These are phyloP conservation scores for Telfairia occidentalis DNA, from an alignment of 331 rosid species.

Conservation along the genomic window DNA sequence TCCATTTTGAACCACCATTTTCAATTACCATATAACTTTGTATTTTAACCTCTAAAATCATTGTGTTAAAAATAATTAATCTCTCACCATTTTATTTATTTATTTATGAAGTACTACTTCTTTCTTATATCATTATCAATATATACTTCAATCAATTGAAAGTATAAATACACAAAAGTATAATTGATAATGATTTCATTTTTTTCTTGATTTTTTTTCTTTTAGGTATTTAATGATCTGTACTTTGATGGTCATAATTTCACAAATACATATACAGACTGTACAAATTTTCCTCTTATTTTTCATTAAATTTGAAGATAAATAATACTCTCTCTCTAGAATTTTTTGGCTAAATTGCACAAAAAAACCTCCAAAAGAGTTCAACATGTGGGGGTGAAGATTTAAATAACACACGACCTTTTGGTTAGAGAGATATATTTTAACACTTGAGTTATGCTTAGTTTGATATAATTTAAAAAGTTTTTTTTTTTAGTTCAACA, in stretches of 20 bases:
- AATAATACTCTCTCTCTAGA: background rate
- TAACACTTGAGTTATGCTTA: too few species aligned
- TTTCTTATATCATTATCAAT: background rate
- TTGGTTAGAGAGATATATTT: too few species aligned
- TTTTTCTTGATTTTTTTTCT: background rate
- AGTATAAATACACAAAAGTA: background rate
- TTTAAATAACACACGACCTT: too few species aligned
- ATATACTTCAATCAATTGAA: background rate
- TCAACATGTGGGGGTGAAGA: too few species aligned
- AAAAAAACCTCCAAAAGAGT: too few species aligned
- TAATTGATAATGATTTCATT: background rate
- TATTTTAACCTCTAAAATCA: background rate
- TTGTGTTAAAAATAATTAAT: background rate
- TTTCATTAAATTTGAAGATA: background rate
- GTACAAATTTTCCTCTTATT: background rate
- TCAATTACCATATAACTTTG: background rate
- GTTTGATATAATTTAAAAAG: too few species aligned
- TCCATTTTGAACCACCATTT: background rate
- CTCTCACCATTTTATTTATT: background rate
- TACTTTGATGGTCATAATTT: background rate
- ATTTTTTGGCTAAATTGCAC: background rate
- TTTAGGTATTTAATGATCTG: background rate
- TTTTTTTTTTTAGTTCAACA: too few species aligned
- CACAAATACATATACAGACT: background rate
- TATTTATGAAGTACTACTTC: background rate